Conservation (phyloP, 78 protist species). For the Guillardia theta region DNA sequence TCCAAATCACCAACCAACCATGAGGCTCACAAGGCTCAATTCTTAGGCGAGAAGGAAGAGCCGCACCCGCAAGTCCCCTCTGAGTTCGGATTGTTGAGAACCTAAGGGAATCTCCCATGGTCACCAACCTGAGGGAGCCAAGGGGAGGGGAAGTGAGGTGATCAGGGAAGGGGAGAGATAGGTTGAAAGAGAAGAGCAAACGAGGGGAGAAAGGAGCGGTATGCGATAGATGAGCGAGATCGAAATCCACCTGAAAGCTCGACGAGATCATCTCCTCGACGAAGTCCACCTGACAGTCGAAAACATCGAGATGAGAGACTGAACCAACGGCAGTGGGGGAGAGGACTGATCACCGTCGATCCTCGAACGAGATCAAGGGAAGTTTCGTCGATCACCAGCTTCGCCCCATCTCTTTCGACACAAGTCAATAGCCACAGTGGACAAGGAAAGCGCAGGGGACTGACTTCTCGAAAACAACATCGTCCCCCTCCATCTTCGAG, state of each 20-base stretch:
- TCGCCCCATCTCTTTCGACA: not conserved
- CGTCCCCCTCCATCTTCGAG: not conserved
- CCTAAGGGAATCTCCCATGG: no score
- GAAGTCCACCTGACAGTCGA: no score
- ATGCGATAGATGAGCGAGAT: no score
- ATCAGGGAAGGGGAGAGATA: no score
- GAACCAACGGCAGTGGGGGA: no score
- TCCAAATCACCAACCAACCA: no score
- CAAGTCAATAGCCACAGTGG: not conserved
- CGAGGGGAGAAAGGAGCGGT: no score
- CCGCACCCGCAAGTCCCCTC: not conserved
- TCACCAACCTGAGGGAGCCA: no score
- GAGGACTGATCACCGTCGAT: no score
- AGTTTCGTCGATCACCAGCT: conserved; percentile 33
- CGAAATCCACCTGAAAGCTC: not conserved
- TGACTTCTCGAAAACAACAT: conserved; percentile 19
- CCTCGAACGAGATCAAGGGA: conserved; percentile 40
- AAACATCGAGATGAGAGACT: no score
- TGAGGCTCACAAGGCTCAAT: not conserved
- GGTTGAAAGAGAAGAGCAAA: no score
- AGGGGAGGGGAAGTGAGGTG: no score
- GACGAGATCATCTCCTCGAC: not conserved
- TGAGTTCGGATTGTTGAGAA: not conserved
- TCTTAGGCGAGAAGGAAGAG: not conserved
- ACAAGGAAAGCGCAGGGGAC: not conserved